Base-by-base conservation (phyloP, 2,329 filamentous ascomycete species). In the Nigrospora sphaerica region DNA sequence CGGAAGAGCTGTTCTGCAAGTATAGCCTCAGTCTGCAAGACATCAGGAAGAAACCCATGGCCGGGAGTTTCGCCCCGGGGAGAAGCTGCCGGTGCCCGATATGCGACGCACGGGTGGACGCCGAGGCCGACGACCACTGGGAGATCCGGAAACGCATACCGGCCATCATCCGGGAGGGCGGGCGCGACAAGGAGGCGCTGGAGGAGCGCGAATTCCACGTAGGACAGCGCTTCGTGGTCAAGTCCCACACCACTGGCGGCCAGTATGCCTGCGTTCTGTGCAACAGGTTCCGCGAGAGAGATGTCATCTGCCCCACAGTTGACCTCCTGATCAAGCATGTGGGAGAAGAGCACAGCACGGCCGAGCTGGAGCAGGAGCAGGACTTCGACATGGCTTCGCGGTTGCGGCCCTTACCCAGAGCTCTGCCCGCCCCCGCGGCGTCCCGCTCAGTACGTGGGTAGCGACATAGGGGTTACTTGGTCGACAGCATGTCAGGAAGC, bases 251-350 rank as follows among this genome's bases (percentile, higher is more conserved):
- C 4, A 53, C 57, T 16, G 54, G 56, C 14, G 50, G 52, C 12
- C 59, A 60, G 39, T 67, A 53, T 39, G 61, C 63, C 3, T 67
- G 65, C 44, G 62, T 56, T 33, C 49, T 67, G 18, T 67, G 63
- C 45, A 55, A 51, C 18, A 47, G 49, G 16, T 42, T 58, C 28
- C 49, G 59, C 13, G 56, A 60, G 14, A 46, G 52, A 17, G 61
- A 63, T 35, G 54, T 58, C 4, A 34, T 65, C 3, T 66, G 58
- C 35, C 46, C 50, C 41, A 51, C 51, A 4, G 59, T 62, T 33
- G 52, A 59, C 37, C 50, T 56, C 6, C 49, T 67, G 34, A 60
- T 65, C 6, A 55, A 57, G 39, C 65, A 66, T 44, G 55, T 66
- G 2, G 54, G 49, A 11, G 48, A 40, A 11, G 39, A 39, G 17